Conservation (phyloP, 2,329 filamentous ascomycete genomes). For the Colletotrichum navitas region DNA sequence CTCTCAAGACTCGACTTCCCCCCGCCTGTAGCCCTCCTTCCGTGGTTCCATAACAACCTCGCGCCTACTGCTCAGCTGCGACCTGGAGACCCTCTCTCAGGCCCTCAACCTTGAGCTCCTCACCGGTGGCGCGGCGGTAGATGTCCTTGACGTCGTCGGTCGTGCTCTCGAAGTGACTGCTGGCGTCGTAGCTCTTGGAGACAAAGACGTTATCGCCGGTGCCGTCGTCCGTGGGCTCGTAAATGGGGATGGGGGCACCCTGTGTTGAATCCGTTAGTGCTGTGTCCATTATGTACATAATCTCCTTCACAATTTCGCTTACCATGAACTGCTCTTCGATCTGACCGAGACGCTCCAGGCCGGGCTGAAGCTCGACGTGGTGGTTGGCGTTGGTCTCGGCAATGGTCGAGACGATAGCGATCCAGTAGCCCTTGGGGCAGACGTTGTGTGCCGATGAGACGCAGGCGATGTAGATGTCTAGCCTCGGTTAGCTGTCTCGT, state of each 20-base stretch:
- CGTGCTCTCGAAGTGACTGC: constrained; percentile 94
- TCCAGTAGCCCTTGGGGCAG: constrained; percentile 98
- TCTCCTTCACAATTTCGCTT: constrained; percentile 45
- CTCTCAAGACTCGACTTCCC: constrained; percentile 32
- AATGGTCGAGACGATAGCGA: constrained; percentile 98
- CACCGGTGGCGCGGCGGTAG: constrained; percentile 84
- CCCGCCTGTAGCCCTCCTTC: neutral
- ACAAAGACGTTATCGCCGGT: constrained; percentile 93
- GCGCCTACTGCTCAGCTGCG: constrained; percentile 70
- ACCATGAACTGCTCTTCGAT: constrained; percentile 99
- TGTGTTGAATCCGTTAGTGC: constrained; percentile 46
- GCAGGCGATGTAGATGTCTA: constrained; percentile 96
- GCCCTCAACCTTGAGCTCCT: constrained; percentile 90
- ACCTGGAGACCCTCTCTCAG: constrained; percentile 84
- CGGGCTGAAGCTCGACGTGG: constrained; percentile 93
- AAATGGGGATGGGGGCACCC: constrained; percentile 89
- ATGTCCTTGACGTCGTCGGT: constrained; percentile 95
- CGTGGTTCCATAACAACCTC: neutral
- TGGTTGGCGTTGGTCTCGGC: constrained; percentile 93
- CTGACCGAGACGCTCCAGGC: constrained; percentile 89
- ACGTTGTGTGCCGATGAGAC: constrained; percentile 97
- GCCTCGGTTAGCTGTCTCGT: constrained; percentile 37
- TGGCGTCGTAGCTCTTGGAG: constrained; percentile 98
- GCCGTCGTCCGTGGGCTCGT: constrained; percentile 88
- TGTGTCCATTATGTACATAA: neutral